Conservation (phyloP, 2,329 filamentous ascomycete genomes). For the Fusarium mexicanum region DNA sequence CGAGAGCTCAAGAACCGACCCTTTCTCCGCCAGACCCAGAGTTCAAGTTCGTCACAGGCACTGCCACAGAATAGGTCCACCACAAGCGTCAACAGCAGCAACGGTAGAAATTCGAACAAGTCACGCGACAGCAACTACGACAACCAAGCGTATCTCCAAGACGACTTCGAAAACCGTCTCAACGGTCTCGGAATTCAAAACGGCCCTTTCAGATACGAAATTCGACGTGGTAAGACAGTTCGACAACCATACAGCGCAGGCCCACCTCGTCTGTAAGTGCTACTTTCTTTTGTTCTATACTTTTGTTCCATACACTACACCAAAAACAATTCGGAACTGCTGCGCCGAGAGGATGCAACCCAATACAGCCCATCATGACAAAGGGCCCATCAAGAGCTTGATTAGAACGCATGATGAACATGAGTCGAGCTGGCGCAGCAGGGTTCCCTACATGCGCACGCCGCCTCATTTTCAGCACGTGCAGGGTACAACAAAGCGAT, state of each 20-base stretch:
- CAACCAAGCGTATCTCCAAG: slow-evolving; percentile 32
- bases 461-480: slow-evolving; percentile 3
- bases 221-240: slow-evolving; percentile 48
- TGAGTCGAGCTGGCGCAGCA: slow-evolving; percentile 21
- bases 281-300: slow-evolving; percentile 5
- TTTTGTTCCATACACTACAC: background rate
- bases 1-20: slow-evolving; percentile 42
- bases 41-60: slow-evolving; percentile 3
- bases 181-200: slow-evolving; percentile 44
- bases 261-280: slow-evolving; percentile 45
- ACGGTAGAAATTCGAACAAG: slow-evolving; percentile 19
- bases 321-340: background rate
- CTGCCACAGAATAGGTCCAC: slow-evolving; percentile 28
- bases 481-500: slow-evolving; percentile 11
- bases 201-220: slow-evolving; percentile 45
- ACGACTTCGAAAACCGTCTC: slow-evolving; percentile 43
- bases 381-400: background rate
- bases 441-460: background rate
- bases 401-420: slow-evolving; percentile 19
- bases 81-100: slow-evolving; percentile 25
- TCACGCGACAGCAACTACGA: slow-evolving; percentile 24
- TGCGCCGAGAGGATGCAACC: slow-evolving; percentile 1
- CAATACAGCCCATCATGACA: slow-evolving; percentile 4
- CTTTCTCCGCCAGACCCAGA: slow-evolving; percentile 37
- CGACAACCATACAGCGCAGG: slow-evolving; percentile 36